phyloP scores from a whole-genome alignment of 495 filamentous ascomycete genomes.

The Hypoxylon fragiforme region DNA sequence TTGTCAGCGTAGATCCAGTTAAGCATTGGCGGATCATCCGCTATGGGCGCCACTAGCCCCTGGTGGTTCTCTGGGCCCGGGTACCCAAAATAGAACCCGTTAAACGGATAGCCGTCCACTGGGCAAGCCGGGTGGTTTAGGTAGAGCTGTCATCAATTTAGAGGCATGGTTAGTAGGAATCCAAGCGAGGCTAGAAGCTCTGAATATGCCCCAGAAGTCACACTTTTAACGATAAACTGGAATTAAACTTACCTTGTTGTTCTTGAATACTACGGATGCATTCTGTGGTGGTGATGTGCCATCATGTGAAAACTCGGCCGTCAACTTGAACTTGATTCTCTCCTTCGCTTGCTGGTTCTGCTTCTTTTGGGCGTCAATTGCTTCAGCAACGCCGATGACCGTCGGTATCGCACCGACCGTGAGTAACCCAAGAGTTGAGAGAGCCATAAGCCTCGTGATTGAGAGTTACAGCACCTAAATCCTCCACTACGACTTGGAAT shows the following conservation, averaged over 20 bases:
- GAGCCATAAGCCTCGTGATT: conserved; percentile 31
- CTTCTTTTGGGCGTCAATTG: conserved; percentile 55
- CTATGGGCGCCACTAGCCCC: conserved; percentile 61
- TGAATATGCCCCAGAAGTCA: too few species aligned
- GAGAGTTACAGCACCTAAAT: conserved; percentile 15
- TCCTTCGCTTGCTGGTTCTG: conserved; percentile 52
- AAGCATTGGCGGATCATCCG: conserved; percentile 62
- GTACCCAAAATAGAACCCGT: conserved; percentile 64
- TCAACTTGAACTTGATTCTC: conserved; percentile 55
- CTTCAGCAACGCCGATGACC: conserved; percentile 54
- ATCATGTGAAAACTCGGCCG: conserved; percentile 49
- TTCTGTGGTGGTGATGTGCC: conserved; percentile 39
- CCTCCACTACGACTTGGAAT: conserved; percentile 12
- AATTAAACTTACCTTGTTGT: conserved; percentile 45
- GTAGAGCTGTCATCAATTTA: conserved; percentile 42
- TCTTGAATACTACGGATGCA: conserved; percentile 46
- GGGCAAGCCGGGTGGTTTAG: conserved; percentile 50
- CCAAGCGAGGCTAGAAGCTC: background rate
- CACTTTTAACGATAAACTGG: background rate
- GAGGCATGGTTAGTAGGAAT: too few species aligned
- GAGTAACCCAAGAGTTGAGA: conserved; percentile 48
- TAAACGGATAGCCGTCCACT: conserved; percentile 56
- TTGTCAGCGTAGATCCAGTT: conserved; percentile 68
- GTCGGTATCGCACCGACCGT: conserved; percentile 52
- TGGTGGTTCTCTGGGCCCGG: conserved; percentile 58